Percentiles rank a stretch among this genome's conserved stretches.
phyloP scores from a whole-genome alignment of 441 rosid genomes.

The Euphorbia celastroides region DNA sequence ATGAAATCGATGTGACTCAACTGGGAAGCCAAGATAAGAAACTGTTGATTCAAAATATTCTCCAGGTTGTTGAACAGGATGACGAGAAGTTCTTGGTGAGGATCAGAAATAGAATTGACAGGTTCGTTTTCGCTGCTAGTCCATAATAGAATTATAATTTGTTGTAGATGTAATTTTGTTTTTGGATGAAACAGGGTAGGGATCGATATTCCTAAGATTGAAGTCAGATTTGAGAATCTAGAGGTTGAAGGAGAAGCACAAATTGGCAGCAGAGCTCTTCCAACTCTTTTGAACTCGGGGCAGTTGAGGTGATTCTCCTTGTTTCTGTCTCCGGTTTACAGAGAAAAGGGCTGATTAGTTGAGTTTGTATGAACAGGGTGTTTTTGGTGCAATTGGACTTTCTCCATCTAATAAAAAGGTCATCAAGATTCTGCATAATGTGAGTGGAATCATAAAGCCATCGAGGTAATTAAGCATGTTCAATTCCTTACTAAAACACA shows the following conservation, averaged over 20 bases:
- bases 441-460: conserved; percentile 48
- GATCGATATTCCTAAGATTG: conserved; percentile 44
- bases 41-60: conserved; percentile 25
- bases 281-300: conserved; percentile 50
- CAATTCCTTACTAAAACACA: neutral
- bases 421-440: conserved; percentile 37
- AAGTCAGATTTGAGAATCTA: no score
- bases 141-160: no score
- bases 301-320: conserved; percentile 46
- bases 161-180: no score
- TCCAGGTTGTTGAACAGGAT: conserved; percentile 30
- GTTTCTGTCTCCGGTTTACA: no score
- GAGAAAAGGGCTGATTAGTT: no score
- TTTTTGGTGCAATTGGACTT: conserved; percentile 31
- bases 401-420: no score
- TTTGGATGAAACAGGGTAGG: conserved; percentile 39
- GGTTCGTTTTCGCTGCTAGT: conserved; percentile 10
- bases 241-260: conserved; percentile 47
- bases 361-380: no score
- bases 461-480: conserved; percentile 33
- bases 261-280: conserved; percentile 59
- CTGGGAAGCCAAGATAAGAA: conserved; percentile 30
- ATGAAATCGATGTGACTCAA: conserved; percentile 31
- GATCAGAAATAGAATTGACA: conserved; percentile 30
- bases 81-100: conserved; percentile 30